Evolutionary conservation across 805 yeast genomes (phyloP).

Genomic region (Candida montana): DNA sequence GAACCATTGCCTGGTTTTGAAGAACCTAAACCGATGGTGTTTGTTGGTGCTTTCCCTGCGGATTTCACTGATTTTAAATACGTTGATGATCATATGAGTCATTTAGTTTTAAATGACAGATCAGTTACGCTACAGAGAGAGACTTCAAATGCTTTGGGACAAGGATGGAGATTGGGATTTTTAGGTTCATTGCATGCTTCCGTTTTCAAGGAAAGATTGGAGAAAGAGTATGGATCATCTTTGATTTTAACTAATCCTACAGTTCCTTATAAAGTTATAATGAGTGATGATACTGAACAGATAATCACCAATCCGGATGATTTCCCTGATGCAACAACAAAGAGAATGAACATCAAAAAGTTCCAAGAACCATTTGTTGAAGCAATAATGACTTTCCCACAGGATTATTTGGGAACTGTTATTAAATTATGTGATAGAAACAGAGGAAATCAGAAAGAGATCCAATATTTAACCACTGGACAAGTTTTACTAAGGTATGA

Average conservation of each 20-base stretch:
- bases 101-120: slow-evolving; percentile 84
- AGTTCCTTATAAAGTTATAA: slow-evolving; percentile 82
- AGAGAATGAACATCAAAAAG: slow-evolving; percentile 37
- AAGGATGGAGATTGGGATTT: slow-evolving; percentile 97
- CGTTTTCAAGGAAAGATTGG: slow-evolving; percentile 86
- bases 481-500: slow-evolving; percentile 78
- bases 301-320: slow-evolving; percentile 87
- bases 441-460: slow-evolving; percentile 76
- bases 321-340: slow-evolving; percentile 59
- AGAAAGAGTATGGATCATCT: slow-evolving; percentile 90
- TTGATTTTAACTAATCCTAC: slow-evolving; percentile 93
- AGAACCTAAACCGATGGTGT: slow-evolving; percentile 97
- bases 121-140: slow-evolving; percentile 87
- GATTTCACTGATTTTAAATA: slow-evolving; percentile 87
- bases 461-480: slow-evolving; percentile 70
- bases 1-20: slow-evolving; percentile 92
- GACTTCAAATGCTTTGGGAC: slow-evolving; percentile 90
- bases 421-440: slow-evolving; percentile 81
- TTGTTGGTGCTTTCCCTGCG: slow-evolving; percentile 96
- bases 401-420: slow-evolving; percentile 81
- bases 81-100: slow-evolving; percentile 85
- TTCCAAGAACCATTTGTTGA: slow-evolving; percentile 86
- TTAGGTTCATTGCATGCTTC: slow-evolving; percentile 93
- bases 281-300: slow-evolving; percentile 55
- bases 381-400: slow-evolving; percentile 86